Evolutionary conservation across 208 protist species (phyloP).

Genomic region (Vickermania spadyakhi): DNA sequence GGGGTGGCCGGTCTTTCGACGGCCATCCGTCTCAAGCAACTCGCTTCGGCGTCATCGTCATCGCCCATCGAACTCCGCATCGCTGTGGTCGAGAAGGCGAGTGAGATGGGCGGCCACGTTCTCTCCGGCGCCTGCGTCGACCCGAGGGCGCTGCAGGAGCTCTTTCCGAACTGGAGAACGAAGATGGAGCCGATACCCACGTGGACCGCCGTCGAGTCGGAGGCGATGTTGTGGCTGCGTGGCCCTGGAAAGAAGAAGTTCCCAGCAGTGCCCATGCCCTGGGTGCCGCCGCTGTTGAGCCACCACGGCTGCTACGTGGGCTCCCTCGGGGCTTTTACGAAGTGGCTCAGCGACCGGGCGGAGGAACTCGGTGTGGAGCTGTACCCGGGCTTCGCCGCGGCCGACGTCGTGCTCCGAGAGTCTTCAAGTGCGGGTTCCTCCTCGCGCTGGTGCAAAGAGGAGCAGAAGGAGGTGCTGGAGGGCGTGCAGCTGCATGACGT

Average conservation of each 20-base stretch:
- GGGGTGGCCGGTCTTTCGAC: conserved; percentile 93
- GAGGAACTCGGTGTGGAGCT: conserved; percentile 96
- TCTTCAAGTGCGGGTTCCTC: neutral
- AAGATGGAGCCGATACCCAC: conserved; percentile 53
- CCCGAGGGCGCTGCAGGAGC: conserved; percentile 90
- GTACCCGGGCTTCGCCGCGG: conserved; percentile 92
- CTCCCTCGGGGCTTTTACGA: conserved; percentile 85
- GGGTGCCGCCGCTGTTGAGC: conserved; percentile 68
- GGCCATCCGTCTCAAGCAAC: conserved; percentile 95
- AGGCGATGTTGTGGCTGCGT: conserved; percentile 83
- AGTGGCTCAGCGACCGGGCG: conserved; percentile 92
- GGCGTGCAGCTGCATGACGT: conserved; percentile 78
- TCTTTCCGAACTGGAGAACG: conserved; percentile 92
- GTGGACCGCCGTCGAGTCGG: conserved; percentile 82
- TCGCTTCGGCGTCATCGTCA: conserved; percentile 38
- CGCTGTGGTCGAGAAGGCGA: conserved; percentile 94
- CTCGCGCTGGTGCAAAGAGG: neutral
- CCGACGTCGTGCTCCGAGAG: conserved; percentile 63
- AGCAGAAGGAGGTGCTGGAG: conserved; percentile 25
- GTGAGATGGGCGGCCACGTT: conserved; percentile 94
- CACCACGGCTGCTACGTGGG: conserved; percentile 96
- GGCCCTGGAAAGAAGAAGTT: conserved; percentile 5
- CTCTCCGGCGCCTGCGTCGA: conserved; percentile 97
- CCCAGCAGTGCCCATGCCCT: conserved; percentile 35
- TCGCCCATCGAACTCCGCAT: conserved; percentile 57